A percentile compares a stretch with the other conserved stretches of the same genome.
Conservation (phyloP, 2,329 filamentous ascomycete species). For the Blastomyces silverae region DNA sequence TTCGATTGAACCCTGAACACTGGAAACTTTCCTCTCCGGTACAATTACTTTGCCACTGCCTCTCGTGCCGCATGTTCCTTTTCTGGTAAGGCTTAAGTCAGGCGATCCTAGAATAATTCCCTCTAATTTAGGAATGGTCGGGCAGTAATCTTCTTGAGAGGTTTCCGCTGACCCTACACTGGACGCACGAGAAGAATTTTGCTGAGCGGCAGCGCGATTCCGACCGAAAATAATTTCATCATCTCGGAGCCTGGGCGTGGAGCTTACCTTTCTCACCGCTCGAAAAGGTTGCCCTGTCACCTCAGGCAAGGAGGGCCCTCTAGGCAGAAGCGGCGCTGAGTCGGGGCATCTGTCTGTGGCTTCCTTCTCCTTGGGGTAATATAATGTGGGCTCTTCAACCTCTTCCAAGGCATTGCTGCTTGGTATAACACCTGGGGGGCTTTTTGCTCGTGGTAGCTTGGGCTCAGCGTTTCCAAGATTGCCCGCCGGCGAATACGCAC, state of each 20-base stretch:
- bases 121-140: conserved; percentile 3
- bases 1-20: not conserved
- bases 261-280: conserved; percentile 4
- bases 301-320: not conserved
- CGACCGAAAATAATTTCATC: not conserved
- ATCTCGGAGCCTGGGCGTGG: not conserved
- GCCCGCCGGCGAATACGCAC: not conserved
- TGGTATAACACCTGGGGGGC: not conserved
- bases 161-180: conserved; percentile 2
- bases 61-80: conserved; percentile 10
- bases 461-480: not conserved
- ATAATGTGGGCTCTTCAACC: not conserved
- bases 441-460: not conserved
- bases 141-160: not conserved
- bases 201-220: not conserved
- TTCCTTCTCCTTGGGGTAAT: conserved; percentile 5
- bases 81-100: not conserved
- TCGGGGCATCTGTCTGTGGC: not conserved
- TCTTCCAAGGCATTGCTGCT: not conserved
- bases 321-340: not conserved
- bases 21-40: not conserved
- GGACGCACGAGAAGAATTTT: not conserved
- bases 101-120: conserved; percentile 10
- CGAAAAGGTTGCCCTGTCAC: not conserved
- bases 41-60: not conserved